These are phyloP conservation scores for Sindora glabra DNA, from an alignment of 306 rosid genomes.

Conservation along the genomic window DNA sequence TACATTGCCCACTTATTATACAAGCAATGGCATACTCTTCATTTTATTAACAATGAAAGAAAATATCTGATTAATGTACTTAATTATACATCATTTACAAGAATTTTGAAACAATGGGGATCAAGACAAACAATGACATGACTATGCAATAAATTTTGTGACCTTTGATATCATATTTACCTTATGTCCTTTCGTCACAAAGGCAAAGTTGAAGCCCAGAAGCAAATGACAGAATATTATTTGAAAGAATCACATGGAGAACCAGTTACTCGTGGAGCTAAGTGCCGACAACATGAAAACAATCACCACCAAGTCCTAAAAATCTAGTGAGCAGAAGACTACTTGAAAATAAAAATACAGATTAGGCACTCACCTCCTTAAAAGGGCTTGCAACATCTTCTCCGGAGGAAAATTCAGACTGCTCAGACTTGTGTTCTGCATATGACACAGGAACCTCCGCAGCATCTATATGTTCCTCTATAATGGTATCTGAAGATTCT, in stretches of 20 bases:
- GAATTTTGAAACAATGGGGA: no score
- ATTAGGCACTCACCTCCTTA: conserved; percentile 30
- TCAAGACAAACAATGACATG: background rate
- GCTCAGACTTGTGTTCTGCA: conserved; percentile 12
- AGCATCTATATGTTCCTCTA: conserved; percentile 11
- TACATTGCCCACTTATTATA: background rate
- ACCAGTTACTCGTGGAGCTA: background rate
- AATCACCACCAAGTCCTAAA: background rate
- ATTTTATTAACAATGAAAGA: background rate
- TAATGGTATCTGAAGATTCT: conserved; percentile 19
- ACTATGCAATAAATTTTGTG: background rate
- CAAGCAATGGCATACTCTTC: background rate
- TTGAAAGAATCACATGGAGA: background rate
- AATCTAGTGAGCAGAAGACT: background rate
- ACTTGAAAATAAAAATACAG: background rate
- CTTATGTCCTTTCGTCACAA: background rate
- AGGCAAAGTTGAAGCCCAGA: background rate
- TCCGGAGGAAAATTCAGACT: conserved; percentile 18
- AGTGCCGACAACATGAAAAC: background rate
- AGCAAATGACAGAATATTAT: background rate
- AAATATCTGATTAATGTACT: background rate
- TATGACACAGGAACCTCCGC: conserved; percentile 27
- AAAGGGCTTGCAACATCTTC: conserved; percentile 15
- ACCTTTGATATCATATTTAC: background rate
- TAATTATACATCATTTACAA: no score